Base-by-base conservation (phyloP, 371 early-diverging fungal genomes). In the Mucor velutinosus region DNA sequence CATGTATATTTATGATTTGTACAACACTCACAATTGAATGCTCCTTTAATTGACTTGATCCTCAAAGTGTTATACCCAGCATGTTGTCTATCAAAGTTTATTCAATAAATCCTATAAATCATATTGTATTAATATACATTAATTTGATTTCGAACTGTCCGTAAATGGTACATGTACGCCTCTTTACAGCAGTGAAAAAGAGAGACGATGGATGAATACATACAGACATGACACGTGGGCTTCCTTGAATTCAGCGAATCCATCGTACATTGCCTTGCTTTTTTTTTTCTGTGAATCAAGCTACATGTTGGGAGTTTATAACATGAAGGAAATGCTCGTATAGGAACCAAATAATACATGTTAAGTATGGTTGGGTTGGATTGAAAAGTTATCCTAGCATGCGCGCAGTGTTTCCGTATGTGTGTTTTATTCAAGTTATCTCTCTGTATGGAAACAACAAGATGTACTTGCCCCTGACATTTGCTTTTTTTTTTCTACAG, bases 321-420 rank as follows among this genome's bases (percentile, higher is more conserved):
- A 47, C 47, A 47, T 21, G 21, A 21, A 47, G 23, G 21, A 23
- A 51, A 23, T 12, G 21, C 10, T 53, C 23, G 19, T 49, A 49
- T 49, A 53, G 53, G 51, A 27, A 15, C 53, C 53, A 53, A 53
- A 27, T 25, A 51, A 33, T 15, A 23, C 27, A 37, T 49, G 51
- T 49, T 49, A 37, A 51, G 60, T 60, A 61, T 33, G 37, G 33
- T 1, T 37, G 55, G 43, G 67, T 67, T 62, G 67, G 62, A 67
- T 67, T 67, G 67, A 56, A 67, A 67, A 67, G 67, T 39, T 43
- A 62, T 32, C 67, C 53, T 56, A 67, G 35, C 61, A 67, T 67
- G 67, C 57, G 67, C 19, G 57, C 32, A 12, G 25, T 51, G 23
- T 51, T 51, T 51, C 14, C 8, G 37, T 35, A 12, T 53, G 53